A percentile compares a stretch with the other conserved stretches of the same genome.
These are phyloP conservation scores for Trametes elegans DNA, from an alignment of 768 basidiomycete species.

Conservation along the genomic window DNA sequence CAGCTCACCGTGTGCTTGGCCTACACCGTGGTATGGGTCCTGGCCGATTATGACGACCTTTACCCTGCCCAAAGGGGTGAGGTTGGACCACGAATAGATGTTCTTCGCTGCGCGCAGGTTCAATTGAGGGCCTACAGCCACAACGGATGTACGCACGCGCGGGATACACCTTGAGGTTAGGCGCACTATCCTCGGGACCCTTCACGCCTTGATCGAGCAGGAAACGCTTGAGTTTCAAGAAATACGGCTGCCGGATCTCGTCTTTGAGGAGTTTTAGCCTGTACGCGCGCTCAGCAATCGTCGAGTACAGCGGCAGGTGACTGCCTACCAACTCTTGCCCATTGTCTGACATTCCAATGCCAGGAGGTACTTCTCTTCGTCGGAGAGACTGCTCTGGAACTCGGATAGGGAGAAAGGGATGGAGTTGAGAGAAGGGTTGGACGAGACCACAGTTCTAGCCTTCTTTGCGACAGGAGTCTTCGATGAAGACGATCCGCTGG, in stretches of 20 bases:
- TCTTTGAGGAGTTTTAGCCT: conserved; percentile 76
- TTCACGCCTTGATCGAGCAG: conserved; percentile 64
- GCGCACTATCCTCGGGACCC: conserved; percentile 46
- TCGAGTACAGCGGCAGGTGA: neutral
- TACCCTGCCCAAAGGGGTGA: conserved; percentile 78
- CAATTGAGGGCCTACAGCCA: neutral
- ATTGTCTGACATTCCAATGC: conserved; percentile 70
- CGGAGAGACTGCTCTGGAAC: conserved; percentile 52
- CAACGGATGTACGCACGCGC: conserved; percentile 49
- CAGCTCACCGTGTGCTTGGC: conserved; percentile 79
- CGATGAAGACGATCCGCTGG: conserved; percentile 32
- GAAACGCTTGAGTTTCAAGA: conserved; percentile 67
- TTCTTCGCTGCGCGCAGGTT: conserved; percentile 52
- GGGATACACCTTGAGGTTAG: conserved; percentile 68
- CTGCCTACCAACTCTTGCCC: conserved; percentile 65
- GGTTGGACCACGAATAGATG: conserved; percentile 88
- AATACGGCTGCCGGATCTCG: conserved; percentile 77
- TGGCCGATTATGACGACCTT: conserved; percentile 89
- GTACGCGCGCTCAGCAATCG: neutral
- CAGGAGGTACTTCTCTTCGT: conserved; percentile 57
- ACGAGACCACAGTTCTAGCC: conserved; percentile 31
- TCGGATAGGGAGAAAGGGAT: conserved; percentile 65
- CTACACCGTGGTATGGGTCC: conserved; percentile 80
- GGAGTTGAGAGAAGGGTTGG: conserved; percentile 46
- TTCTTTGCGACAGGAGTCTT: conserved; percentile 45